Evolutionary conservation across 169 alveolate genomes (phyloP).

Genomic region (Plasmodium fragile): DNA sequence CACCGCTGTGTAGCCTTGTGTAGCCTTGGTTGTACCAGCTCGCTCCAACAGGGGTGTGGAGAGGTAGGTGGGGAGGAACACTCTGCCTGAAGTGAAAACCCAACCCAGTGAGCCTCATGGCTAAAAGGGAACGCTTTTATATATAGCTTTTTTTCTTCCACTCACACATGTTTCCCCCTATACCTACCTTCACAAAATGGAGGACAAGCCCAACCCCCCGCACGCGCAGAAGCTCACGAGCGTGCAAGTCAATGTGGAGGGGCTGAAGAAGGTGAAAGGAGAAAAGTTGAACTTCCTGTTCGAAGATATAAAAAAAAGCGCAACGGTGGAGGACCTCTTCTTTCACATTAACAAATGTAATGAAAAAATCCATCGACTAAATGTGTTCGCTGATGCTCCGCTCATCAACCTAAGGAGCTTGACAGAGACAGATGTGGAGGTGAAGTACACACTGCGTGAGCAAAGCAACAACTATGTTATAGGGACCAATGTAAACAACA

Average conservation of each 20-base stretch:
- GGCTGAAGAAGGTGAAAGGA: constrained; percentile 18
- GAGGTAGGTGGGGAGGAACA: background rate
- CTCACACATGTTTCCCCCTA: background rate
- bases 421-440: background rate
- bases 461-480: constrained; percentile 36
- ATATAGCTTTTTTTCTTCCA: background rate
- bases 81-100: background rate
- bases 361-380: constrained; percentile 6
- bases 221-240: background rate
- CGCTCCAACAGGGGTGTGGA: background rate
- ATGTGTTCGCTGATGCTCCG: constrained; percentile 42
- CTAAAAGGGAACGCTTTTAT: background rate
- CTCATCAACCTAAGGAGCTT: background rate
- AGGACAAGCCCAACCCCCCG: background rate
- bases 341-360: constrained; percentile 15
- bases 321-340: constrained; percentile 20
- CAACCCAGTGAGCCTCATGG: background rate
- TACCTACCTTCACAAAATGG: background rate
- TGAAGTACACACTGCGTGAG: constrained; percentile 26
- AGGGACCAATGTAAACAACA: constrained; percentile 66
- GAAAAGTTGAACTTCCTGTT: constrained; percentile 20
- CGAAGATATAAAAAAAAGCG: constrained; percentile 44
- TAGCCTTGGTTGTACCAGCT: too few relatives aligned
- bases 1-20: background rate
- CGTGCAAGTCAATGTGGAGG: constrained; percentile 48